phyloP scores from a whole-genome alignment of 768 basidiomycete genomes.

The Lactarius sanguifluus region DNA sequence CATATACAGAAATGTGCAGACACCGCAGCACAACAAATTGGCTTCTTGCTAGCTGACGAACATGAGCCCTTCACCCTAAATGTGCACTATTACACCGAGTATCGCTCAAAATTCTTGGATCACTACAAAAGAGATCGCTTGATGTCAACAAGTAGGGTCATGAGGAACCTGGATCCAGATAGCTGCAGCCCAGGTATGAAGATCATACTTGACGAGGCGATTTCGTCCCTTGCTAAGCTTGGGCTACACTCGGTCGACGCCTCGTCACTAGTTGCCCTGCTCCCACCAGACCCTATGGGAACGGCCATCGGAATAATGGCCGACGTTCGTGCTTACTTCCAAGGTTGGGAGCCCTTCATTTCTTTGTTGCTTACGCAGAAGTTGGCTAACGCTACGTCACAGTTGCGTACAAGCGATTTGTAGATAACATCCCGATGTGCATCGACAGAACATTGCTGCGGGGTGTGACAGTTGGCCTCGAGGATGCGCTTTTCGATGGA shows the following conservation, averaged over 20 bases:
- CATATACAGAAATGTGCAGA: conserved; percentile 19
- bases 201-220: conserved; percentile 29
- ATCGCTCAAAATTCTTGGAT: conserved; percentile 48
- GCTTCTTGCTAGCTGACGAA: conserved; percentile 21
- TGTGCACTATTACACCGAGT: conserved; percentile 32
- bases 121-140: conserved; percentile 44
- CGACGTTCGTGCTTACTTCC: conserved; percentile 68
- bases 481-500: conserved; percentile 43
- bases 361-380: not conserved
- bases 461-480: conserved; percentile 45
- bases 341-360: conserved; percentile 47
- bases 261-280: conserved; percentile 49
- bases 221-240: conserved; percentile 40
- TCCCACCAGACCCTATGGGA: conserved; percentile 53
- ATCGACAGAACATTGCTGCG: conserved; percentile 56
- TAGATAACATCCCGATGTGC: conserved; percentile 55
- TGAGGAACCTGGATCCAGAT: conserved; percentile 1
- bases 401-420: conserved; percentile 60
- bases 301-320: conserved; percentile 65
- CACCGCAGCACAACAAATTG: conserved; percentile 10
- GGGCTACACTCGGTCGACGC: conserved; percentile 42
- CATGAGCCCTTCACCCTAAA: conserved; percentile 32
- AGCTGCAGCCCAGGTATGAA: not conserved
- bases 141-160: not conserved
- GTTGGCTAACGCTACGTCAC: conserved; percentile 1